Evolutionary conservation across 495 filamentous ascomycete species (phyloP).

Genomic region (Aspergillus campestris): DNA sequence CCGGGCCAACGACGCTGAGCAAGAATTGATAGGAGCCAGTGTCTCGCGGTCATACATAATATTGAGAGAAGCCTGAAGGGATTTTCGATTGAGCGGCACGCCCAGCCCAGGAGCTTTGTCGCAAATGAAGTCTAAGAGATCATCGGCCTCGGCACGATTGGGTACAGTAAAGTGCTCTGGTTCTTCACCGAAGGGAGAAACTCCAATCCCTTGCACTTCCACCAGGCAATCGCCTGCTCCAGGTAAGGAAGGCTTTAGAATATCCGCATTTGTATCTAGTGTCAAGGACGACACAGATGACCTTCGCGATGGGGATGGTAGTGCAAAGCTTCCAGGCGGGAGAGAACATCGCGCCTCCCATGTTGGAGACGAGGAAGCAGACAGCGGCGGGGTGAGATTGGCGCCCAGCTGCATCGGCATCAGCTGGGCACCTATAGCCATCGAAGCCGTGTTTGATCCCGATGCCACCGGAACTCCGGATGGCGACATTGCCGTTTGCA

Average conservation of each 20-base stretch:
- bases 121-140: constrained; percentile 7
- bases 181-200: too few relatives aligned
- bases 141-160: constrained; percentile 4
- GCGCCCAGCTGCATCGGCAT: neutral
- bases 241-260: neutral
- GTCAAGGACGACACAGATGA: constrained; percentile 10
- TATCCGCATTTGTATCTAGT: constrained; percentile 4
- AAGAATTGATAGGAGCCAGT: neutral
- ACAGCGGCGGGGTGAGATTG: constrained; percentile 5
- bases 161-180: neutral
- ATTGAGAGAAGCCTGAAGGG: constrained; percentile 5
- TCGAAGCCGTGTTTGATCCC: neutral
- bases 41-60: neutral
- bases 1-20: constrained; percentile 4
- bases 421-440: neutral
- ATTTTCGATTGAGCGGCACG: constrained; percentile 1
- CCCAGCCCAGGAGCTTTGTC: neutral
- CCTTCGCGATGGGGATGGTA: constrained; percentile 5
- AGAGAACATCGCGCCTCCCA: neutral
- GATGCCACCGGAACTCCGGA: neutral
- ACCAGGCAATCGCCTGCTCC: neutral
- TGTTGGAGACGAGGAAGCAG: constrained; percentile 6
- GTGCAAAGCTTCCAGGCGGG: neutral
- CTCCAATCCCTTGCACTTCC: too few relatives aligned
- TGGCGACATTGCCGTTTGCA: neutral